phyloP scores from a whole-genome alignment of 2,329 filamentous ascomycete species.

The Sclerotinia nivalis region DNA sequence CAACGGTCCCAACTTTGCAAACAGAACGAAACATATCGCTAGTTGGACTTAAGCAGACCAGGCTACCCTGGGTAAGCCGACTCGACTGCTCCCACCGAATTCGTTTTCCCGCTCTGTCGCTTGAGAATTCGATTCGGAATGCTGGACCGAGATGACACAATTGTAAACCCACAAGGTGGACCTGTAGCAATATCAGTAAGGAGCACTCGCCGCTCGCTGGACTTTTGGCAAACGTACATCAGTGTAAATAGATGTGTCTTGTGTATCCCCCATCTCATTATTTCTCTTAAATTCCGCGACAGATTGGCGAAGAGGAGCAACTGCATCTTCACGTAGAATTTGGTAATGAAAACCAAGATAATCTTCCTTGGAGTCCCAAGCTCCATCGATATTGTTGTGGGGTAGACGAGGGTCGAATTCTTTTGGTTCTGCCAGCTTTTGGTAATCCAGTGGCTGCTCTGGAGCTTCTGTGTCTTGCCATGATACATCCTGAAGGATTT shows the following conservation, averaged over 20 bases:
- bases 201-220: neutral
- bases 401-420: constrained; percentile 32
- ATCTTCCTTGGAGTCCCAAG: constrained; percentile 60
- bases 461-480: neutral
- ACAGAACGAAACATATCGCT: constrained; percentile 62
- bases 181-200: constrained; percentile 47
- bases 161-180: constrained; percentile 65
- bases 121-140: constrained; percentile 70
- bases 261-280: constrained; percentile 58
- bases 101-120: constrained; percentile 60
- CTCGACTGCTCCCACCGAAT: constrained; percentile 64
- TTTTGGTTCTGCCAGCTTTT: constrained; percentile 27
- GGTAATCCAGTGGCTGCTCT: constrained; percentile 33
- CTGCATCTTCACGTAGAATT: constrained; percentile 72
- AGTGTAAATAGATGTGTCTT: constrained; percentile 66
- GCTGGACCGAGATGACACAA: constrained; percentile 64
- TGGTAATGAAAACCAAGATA: constrained; percentile 76
- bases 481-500: constrained; percentile 47
- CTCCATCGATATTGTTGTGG: constrained; percentile 54
- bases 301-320: constrained; percentile 67
- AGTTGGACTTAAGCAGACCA: constrained; percentile 55
- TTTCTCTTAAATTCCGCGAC: constrained; percentile 56
- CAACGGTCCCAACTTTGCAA: constrained; percentile 72
- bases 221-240: constrained; percentile 50
- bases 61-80: constrained; percentile 53